phyloP scores from a whole-genome alignment of 768 basidiomycete genomes.

The Symmetrospora coprosmae region DNA sequence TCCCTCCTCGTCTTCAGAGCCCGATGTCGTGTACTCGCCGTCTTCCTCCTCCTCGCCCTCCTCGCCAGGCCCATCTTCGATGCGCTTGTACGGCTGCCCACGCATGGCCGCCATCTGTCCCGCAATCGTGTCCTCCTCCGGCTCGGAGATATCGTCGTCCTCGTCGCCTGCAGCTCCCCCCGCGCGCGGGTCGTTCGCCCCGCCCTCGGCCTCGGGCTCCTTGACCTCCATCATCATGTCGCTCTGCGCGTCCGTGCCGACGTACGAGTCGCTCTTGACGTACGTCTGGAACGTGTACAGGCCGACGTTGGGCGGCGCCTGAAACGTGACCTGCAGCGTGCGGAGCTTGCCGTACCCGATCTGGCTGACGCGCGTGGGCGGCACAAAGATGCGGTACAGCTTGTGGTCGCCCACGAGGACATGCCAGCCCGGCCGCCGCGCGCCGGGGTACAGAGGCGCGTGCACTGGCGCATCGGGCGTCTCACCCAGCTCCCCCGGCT shows the following conservation, averaged over 20 bases:
- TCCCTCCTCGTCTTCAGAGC: conserved; percentile 20
- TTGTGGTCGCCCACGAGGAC: conserved; percentile 40
- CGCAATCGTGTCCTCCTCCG: conserved; percentile 87
- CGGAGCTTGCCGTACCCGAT: conserved; percentile 49
- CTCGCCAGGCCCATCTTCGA: neutral
- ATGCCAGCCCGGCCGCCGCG: conserved; percentile 80
- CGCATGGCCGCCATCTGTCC: conserved; percentile 97
- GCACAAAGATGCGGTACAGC: conserved; percentile 34
- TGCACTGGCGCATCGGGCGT: conserved; percentile 48
- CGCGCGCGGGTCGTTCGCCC: conserved; percentile 15
- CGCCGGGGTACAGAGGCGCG: conserved; percentile 75
- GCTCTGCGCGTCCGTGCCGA: conserved; percentile 59
- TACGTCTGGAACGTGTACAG: conserved; percentile 78
- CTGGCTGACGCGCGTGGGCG: conserved; percentile 40
- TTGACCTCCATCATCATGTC: conserved; percentile 71
- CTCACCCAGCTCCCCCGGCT: conserved; percentile 41
- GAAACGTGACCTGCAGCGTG: conserved; percentile 82
- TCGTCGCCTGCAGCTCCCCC: conserved; percentile 41
- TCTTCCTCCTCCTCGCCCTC: conserved; percentile 2
- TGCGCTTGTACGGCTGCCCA: conserved; percentile 60
- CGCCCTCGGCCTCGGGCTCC: conserved; percentile 51
- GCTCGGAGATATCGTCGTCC: conserved; percentile 94
- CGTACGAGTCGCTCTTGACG: conserved; percentile 72
- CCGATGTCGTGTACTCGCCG: conserved; percentile 20
- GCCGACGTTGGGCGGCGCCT: conserved; percentile 71